A percentile compares a stretch with the other conserved stretches of the same genome.
These are phyloP conservation scores for Phycomyces blakesleeanus DNA, from an alignment of 192 early-diverging fungal species.

Conservation along the genomic window DNA sequence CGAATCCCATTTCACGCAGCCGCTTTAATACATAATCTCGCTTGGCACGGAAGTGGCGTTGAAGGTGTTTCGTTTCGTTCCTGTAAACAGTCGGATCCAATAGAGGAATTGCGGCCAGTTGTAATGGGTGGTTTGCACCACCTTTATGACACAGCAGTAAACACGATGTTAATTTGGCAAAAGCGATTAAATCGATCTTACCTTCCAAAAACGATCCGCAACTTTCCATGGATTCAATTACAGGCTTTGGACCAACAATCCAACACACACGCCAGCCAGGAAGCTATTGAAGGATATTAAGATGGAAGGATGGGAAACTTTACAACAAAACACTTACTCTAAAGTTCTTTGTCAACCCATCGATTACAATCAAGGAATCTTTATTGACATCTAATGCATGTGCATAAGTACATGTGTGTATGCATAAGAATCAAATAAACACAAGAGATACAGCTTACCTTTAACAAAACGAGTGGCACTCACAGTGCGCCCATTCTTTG, in stretches of 20 bases:
- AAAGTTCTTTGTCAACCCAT: constrained; percentile 50
- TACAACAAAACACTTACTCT: constrained; percentile 17
- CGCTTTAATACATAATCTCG: constrained; percentile 44
- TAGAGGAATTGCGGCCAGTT: constrained; percentile 47
- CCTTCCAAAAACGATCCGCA: constrained; percentile 50
- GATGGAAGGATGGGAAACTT: neutral
- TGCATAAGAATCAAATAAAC: too few relatives aligned
- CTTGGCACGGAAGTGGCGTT: constrained; percentile 45
- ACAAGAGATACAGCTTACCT: constrained; percentile 22
- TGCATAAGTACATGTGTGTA: too few relatives aligned
- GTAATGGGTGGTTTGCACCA: constrained; percentile 53
- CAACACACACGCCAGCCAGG: constrained; percentile 59
- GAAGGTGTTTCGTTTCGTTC: constrained; percentile 41
- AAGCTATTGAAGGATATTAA: constrained; percentile 17
- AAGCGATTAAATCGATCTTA: neutral
- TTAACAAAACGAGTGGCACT: constrained; percentile 43
- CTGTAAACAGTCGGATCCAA: constrained; percentile 37
- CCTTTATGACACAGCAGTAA: constrained; percentile 22
- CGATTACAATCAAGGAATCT: constrained; percentile 46
- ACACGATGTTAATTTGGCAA: neutral
- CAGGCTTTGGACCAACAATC: constrained; percentile 49
- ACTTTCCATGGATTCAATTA: constrained; percentile 47
- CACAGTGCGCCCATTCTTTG: constrained; percentile 38
- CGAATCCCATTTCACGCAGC: constrained; percentile 39
- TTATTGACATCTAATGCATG: constrained; percentile 42